Conservation (phyloP, 805 yeast genomes). For the Zygosaccharomyces lentus region DNA sequence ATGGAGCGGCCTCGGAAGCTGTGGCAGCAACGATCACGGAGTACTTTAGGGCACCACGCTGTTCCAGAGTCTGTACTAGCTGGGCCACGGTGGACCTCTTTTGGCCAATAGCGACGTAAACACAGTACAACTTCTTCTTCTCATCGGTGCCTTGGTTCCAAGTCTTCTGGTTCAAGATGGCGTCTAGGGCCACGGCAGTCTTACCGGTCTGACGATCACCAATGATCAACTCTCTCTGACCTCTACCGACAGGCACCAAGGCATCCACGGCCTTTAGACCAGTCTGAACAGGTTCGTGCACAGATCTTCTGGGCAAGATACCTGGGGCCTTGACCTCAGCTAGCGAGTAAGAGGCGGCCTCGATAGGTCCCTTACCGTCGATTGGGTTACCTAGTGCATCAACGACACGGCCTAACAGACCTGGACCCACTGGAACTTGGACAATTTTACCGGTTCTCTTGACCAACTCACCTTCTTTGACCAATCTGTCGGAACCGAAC, state of each 20-base stretch:
- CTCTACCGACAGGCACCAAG: constrained; percentile 99
- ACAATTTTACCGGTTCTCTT: constrained; percentile 99
- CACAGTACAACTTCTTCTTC: constrained; percentile 98
- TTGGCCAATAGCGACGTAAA: constrained; percentile 99
- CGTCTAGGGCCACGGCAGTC: constrained; percentile 97
- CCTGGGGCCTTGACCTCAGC: constrained; percentile 99
- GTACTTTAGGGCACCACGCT: constrained; percentile 96
- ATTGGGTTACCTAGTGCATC: constrained; percentile 99
- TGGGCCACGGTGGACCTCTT: constrained; percentile 99
- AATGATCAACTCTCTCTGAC: constrained; percentile 99
- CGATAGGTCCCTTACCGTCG: constrained; percentile 99
- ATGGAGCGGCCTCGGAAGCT: constrained; percentile 99
- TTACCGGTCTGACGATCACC: constrained; percentile 99
- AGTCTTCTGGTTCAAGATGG: constrained; percentile 98
- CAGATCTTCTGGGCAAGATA: constrained; percentile 98
- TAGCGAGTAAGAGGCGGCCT: constrained; percentile 77
- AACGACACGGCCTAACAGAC: constrained; percentile 96
- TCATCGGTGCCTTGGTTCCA: constrained; percentile 96
- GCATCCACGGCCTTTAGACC: constrained; percentile 99
- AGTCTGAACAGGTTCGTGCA: constrained; percentile 98
- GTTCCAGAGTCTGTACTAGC: constrained; percentile 98
- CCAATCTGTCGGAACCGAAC: constrained; percentile 98
- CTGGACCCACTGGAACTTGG: constrained; percentile 98
- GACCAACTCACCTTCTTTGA: constrained; percentile 99
- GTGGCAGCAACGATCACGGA: constrained; percentile 98